Percentiles rank a stretch among this genome's conserved stretches.
phyloP scores from a whole-genome alignment of 1,284 basidiomycete species.

The Xanthoconium separans region DNA sequence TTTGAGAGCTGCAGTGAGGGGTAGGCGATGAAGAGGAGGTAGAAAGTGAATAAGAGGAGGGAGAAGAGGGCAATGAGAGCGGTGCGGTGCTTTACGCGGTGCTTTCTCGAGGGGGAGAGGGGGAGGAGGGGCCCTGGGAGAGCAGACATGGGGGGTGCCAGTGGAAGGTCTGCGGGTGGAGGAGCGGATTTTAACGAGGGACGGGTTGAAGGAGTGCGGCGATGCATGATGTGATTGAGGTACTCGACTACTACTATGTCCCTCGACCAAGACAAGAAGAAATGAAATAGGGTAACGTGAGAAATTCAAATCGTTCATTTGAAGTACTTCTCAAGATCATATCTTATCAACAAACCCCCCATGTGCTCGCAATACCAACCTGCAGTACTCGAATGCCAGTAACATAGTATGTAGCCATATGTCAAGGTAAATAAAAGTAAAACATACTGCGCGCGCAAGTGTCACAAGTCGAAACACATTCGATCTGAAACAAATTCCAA shows the following conservation, averaged over 20 bases:
- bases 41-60: conserved; percentile 50
- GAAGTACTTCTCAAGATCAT: too few species aligned
- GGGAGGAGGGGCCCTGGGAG: conserved; percentile 2
- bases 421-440: too few species aligned
- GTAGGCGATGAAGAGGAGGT: conserved; percentile 51
- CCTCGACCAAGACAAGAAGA: not conserved
- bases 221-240: conserved; percentile 27
- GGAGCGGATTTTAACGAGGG: conserved; percentile 15
- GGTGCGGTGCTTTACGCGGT: conserved; percentile 40
- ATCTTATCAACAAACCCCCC: too few species aligned
- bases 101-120: conserved; percentile 28
- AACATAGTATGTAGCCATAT: too few species aligned
- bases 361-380: too few species aligned
- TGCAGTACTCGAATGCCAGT: too few species aligned
- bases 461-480: too few species aligned
- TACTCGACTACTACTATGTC: not conserved
- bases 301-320: not conserved
- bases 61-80: conserved; percentile 52
- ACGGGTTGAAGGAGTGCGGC: conserved; percentile 24
- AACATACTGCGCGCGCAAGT: too few species aligned
- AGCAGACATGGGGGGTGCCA: conserved; percentile 8
- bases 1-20: conserved; percentile 40
- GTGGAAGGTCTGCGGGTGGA: fast-evolving
- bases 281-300: not conserved
- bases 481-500: too few species aligned